phyloP scores from a whole-genome alignment of 768 basidiomycete genomes.

The Russula virescens region DNA sequence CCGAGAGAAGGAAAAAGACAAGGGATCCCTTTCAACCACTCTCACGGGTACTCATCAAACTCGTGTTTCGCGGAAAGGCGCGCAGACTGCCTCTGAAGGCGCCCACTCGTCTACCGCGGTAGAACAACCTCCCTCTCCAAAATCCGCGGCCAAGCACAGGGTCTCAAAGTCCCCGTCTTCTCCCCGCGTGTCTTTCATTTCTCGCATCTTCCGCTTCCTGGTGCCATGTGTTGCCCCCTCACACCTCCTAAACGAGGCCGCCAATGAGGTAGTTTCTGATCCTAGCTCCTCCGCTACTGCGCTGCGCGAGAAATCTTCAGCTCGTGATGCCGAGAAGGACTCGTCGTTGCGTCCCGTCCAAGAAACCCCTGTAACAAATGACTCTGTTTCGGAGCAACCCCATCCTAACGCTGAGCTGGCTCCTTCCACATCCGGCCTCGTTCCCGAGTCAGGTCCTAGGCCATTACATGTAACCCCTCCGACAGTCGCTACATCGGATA shows the following conservation, averaged over 20 bases:
- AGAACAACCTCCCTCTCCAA: slow-evolving; percentile 24
- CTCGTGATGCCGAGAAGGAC: slow-evolving; percentile 26
- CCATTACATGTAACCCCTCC: slow-evolving; percentile 27
- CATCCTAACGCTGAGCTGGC: slow-evolving; percentile 8
- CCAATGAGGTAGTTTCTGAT: slow-evolving; percentile 29
- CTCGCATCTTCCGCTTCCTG: slow-evolving; percentile 53
- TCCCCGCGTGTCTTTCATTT: slow-evolving; percentile 50
- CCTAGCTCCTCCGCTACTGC: slow-evolving; percentile 23
- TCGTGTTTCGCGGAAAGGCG: slow-evolving; percentile 30
- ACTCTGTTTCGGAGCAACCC: slow-evolving; percentile 20
- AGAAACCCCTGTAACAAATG: slow-evolving; percentile 25
- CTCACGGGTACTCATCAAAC: slow-evolving; percentile 38
- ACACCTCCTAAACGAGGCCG: slow-evolving; percentile 41
- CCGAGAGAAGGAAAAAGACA: slow-evolving; percentile 42
- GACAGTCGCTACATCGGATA: slow-evolving; percentile 29
- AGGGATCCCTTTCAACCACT: slow-evolving; percentile 42
- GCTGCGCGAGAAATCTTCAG: slow-evolving; percentile 29
- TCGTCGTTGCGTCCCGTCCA: slow-evolving; percentile 22
- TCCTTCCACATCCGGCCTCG: slow-evolving; percentile 3
- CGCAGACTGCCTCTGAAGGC: slow-evolving; percentile 32
- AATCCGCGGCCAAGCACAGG: slow-evolving; percentile 23
- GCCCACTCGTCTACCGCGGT: slow-evolving; percentile 32
- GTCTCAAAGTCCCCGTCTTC: slow-evolving; percentile 29
- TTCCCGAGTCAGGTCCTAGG: slow-evolving; percentile 21
- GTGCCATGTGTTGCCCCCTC: slow-evolving; percentile 62